A percentile compares a stretch with the other conserved stretches of the same genome.
phyloP scores from a whole-genome alignment of 352 stramenopile genomes.

The Saprolegnia diclina region DNA sequence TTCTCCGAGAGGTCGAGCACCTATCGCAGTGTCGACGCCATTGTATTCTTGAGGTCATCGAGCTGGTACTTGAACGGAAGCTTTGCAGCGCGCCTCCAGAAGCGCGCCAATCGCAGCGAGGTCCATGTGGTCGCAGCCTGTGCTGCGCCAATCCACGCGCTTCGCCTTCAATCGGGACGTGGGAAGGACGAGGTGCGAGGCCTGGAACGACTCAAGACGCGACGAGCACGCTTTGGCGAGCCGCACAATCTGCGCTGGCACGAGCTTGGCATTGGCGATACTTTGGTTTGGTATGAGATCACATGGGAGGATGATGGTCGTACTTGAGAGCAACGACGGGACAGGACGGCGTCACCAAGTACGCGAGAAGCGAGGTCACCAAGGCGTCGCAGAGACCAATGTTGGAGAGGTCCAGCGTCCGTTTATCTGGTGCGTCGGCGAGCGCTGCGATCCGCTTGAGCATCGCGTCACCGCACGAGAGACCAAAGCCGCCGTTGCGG shows the following conservation, averaged over 20 bases:
- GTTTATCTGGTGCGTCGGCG: conserved; percentile 32
- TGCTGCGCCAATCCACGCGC: conserved; percentile 29
- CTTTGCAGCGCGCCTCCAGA: conserved; percentile 45
- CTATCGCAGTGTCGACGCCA: conserved; percentile 27
- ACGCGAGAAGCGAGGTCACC: conserved; percentile 45
- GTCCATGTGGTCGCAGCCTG: conserved; percentile 54
- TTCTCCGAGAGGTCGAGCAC: conserved; percentile 50
- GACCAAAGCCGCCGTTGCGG: conserved; percentile 61
- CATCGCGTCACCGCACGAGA: conserved; percentile 45
- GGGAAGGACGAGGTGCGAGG: conserved; percentile 39
- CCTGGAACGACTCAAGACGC: conserved; percentile 43
- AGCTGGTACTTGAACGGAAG: conserved; percentile 5
- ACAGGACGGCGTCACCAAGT: conserved; percentile 47
- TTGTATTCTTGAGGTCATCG: not conserved
- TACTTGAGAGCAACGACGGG: conserved; percentile 41
- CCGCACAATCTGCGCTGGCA: conserved; percentile 37
- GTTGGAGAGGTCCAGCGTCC: conserved; percentile 42
- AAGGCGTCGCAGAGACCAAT: conserved; percentile 61
- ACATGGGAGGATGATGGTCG: conserved; percentile 21
- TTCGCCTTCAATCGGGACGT: conserved; percentile 35
- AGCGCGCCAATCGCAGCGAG: conserved; percentile 47
- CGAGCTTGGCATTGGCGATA: conserved; percentile 43
- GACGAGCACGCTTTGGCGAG: conserved; percentile 41
- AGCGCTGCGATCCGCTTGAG: conserved; percentile 51
- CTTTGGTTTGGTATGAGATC: not conserved